phyloP scores from a whole-genome alignment of 331 rosid species.

The Ulmus americana region DNA sequence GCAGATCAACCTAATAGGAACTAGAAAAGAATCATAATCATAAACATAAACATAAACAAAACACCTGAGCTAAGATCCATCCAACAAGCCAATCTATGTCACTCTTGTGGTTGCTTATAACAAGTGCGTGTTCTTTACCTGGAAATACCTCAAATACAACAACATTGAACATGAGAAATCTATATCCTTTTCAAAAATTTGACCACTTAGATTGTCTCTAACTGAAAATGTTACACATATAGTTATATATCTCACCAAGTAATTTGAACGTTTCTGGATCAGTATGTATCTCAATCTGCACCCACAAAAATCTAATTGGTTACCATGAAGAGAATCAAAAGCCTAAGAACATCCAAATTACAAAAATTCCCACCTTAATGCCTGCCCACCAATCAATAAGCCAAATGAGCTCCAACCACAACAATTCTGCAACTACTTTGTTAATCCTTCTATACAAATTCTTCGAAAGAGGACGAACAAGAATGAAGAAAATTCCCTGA shows the following conservation, averaged over 20 bases:
- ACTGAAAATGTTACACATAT: background rate
- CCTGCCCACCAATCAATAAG: constrained; percentile 94
- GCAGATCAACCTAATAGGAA: background rate
- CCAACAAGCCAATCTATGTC: constrained; percentile 98
- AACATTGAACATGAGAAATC: background rate
- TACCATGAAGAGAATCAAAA: background rate
- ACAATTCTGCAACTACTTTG: constrained; percentile 56
- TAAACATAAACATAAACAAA: constrained; percentile 11
- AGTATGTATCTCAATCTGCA: constrained; percentile 62
- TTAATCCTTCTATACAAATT: constrained; percentile 49
- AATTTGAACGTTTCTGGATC: constrained; percentile 58
- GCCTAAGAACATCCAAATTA: background rate
- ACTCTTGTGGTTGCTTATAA: constrained; percentile 80
- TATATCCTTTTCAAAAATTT: background rate
- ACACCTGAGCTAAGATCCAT: constrained; percentile 87
- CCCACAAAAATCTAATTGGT: constrained; percentile 23
- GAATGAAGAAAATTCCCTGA: constrained; percentile 32
- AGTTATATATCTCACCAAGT: constrained; percentile 48
- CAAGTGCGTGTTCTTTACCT: constrained; percentile 82
- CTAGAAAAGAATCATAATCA: background rate
- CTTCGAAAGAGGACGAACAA: constrained; percentile 66
- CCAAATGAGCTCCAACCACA: constrained; percentile 83
- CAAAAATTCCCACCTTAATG: constrained; percentile 43
- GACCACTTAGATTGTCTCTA: background rate
- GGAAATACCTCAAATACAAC: constrained; percentile 14